Evolutionary conservation across 2,329 filamentous ascomycete species (phyloP).

Genomic region (Hyphodiscus sp.): DNA sequence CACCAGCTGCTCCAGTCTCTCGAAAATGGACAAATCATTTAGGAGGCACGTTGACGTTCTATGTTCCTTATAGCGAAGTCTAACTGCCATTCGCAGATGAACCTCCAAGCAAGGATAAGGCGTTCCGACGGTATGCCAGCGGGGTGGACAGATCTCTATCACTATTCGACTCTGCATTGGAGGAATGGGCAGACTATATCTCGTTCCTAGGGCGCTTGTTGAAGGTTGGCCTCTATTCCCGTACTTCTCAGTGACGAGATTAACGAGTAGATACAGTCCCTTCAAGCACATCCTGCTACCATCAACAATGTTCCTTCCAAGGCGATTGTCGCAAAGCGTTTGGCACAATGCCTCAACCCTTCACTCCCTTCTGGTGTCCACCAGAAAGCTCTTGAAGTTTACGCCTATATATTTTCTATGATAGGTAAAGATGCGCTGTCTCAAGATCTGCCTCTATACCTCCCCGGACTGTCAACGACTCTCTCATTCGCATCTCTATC

Average conservation of each 20-base stretch:
- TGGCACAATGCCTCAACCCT: constrained; percentile 93
- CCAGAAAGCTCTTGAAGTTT: constrained; percentile 94
- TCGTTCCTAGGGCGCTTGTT: constrained; percentile 87
- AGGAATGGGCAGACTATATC: constrained; percentile 99
- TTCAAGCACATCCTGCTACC: constrained; percentile 76
- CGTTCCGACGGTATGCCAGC: constrained; percentile 81
- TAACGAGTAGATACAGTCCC: constrained; percentile 50
- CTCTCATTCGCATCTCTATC: constrained; percentile 92
- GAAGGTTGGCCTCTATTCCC: constrained; percentile 53
- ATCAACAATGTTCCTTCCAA: constrained; percentile 74
- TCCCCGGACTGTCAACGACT: constrained; percentile 82
- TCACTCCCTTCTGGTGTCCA: constrained; percentile 92
- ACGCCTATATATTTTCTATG: constrained; percentile 78
- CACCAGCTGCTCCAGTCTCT: constrained; percentile 68
- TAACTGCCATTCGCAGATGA: constrained; percentile 41
- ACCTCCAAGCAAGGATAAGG: constrained; percentile 52
- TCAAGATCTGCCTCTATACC: constrained; percentile 76
- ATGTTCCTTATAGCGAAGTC: neutral
- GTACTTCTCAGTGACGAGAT: constrained; percentile 7
- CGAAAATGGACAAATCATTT: constrained; percentile 73
- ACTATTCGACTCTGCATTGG: constrained; percentile 84
- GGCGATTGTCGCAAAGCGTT: constrained; percentile 74
- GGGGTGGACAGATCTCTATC: constrained; percentile 81
- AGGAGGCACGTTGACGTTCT: constrained; percentile 51
- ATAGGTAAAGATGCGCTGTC: constrained; percentile 78